phyloP scores from a whole-genome alignment of 495 filamentous ascomycete genomes.

The Aspergillus homomorphus region DNA sequence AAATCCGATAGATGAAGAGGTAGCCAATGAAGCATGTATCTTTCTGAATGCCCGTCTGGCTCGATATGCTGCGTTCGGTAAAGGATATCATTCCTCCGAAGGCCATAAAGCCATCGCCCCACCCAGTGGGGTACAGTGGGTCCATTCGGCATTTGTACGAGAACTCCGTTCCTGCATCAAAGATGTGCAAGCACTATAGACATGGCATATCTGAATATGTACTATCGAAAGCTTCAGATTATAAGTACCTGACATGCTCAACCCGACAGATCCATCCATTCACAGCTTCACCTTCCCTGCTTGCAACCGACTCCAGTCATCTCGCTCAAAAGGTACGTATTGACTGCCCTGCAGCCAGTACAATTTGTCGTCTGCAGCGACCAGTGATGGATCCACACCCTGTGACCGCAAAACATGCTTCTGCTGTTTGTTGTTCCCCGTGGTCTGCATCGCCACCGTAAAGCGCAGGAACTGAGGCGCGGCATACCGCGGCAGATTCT shows the following conservation, averaged over 20 bases:
- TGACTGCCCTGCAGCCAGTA: slow-evolving; percentile 63
- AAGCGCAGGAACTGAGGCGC: slow-evolving; percentile 76
- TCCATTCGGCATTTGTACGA: background rate
- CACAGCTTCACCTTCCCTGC: slow-evolving; percentile 55
- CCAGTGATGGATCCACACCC: slow-evolving; percentile 66
- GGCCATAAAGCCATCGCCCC: background rate
- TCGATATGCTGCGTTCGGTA: too few relatives aligned
- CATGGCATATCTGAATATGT: background rate
- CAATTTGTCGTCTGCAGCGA: slow-evolving; percentile 55
- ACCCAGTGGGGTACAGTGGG: background rate
- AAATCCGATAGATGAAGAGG: too few relatives aligned
- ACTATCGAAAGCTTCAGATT: background rate
- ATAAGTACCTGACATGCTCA: too few relatives aligned
- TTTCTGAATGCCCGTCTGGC: too few relatives aligned
- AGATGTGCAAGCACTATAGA: background rate
- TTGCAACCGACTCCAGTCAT: slow-evolving; percentile 66
- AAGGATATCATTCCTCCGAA: background rate
- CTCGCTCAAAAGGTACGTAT: slow-evolving; percentile 64
- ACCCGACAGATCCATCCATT: background rate
- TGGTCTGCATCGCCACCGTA: slow-evolving; percentile 58
- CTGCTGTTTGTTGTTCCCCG: slow-evolving; percentile 87
- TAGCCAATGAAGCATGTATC: too few relatives aligned
- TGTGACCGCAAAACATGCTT: slow-evolving; percentile 66
- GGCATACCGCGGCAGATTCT: slow-evolving; percentile 67
- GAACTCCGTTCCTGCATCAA: background rate